Evolutionary conservation across 2,329 filamentous ascomycete species (phyloP), one percentile per base, ranked within the genome.

Genomic region (Onygenales sp.): DNA sequence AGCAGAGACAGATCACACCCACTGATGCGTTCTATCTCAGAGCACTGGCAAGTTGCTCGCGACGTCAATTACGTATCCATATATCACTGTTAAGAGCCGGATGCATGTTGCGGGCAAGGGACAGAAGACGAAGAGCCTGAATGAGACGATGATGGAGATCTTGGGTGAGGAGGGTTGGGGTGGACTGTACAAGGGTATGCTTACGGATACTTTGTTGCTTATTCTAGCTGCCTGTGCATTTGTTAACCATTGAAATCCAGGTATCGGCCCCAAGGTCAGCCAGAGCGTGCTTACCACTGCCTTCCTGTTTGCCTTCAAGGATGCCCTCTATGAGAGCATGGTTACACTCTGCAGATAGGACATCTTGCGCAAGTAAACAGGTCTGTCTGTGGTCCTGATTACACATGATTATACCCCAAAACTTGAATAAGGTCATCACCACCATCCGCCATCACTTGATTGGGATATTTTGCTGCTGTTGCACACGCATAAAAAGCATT

Each of bases 51-150:
- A 98, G 80, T 79, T 98, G 58, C 84, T 96, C 57, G 93, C 93
- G 27, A 98, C 93, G 2, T 84, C 79, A 56, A 87, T 97, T 64
- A 98, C 93, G 5, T 98, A 98, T 71, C 93, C 93, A 8, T 98
- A 98, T 69, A 97, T 98, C 69, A 98, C 93, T 4, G 87, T 98
- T 64, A 98, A 98, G 84, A 95, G 90, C 72, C 83, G 89, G 68
- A 95, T 95, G 83, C 93, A 98, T 70, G 89, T 98, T 57, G 89
- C 91, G 32, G 84, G 80, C 57, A 48, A 37, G 63, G 84, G 83
- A 57, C 80, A 81, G n/a, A 84, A 83, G 58, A 86, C 86, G 72
- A 87, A 94, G 73, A 87, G 86, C 61, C 86, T 96, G 79, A 78
- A 84, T 51, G 80, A 84, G 59, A 87, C 84, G 46, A 80, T 98